A percentile compares a stretch with the other conserved stretches of the same genome.
Conservation (phyloP, 2,329 filamentous ascomycete species). For the Pleomassaria siparia region DNA sequence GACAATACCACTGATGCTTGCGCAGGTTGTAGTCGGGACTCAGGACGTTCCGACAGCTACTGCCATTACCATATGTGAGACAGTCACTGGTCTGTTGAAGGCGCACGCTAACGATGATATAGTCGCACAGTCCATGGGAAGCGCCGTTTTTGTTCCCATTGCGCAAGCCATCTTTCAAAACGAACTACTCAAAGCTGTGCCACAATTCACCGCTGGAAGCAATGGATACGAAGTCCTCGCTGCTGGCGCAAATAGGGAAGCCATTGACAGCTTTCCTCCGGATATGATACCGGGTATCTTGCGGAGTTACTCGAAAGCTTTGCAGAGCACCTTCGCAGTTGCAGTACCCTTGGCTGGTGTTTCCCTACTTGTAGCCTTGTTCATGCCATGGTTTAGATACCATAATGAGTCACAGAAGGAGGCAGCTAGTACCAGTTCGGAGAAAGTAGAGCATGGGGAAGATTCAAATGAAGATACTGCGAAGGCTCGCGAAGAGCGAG, state of each 20-base stretch:
- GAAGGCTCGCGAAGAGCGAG: too few relatives aligned
- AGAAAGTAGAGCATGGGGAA: too few relatives aligned
- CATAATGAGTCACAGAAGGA: neutral
- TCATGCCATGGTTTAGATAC: slow-evolving; percentile 4
- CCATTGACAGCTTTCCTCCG: neutral
- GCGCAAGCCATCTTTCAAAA: slow-evolving; percentile 4
- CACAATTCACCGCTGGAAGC: neutral
- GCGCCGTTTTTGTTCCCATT: neutral
- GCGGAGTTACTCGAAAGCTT: neutral
- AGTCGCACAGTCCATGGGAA: slow-evolving; percentile 7
- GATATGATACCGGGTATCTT: neutral
- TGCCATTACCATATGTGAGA: slow-evolving; percentile 34
- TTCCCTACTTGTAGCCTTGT: neutral
- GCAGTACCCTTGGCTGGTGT: slow-evolving; percentile 1
- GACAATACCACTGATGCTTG: slow-evolving; percentile 19
- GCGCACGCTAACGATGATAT: neutral
- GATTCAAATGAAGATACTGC: too few relatives aligned
- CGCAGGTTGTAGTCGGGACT: slow-evolving; percentile 32
- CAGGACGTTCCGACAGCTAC: slow-evolving; percentile 40
- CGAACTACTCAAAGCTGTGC: neutral
- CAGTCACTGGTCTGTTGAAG: neutral
- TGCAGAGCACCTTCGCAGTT: neutral
- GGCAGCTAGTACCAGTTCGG: too few relatives aligned
- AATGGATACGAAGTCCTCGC: neutral
- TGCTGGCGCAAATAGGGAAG: neutral